Evolutionary conservation across 345 rosid species (phyloP).

Genomic region (Camelina sativa): DNA sequence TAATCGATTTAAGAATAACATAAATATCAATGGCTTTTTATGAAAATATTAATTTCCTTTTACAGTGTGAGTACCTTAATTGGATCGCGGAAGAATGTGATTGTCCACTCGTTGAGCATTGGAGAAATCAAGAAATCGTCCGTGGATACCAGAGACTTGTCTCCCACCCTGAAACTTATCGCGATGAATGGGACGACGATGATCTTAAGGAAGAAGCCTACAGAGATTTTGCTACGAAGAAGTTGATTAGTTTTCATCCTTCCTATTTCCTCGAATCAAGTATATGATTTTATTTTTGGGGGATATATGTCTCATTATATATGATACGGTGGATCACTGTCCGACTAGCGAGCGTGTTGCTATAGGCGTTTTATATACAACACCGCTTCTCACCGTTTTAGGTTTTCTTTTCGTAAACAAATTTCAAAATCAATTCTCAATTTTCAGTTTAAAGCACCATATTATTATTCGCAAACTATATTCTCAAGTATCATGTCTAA

Average conservation of each 20-base stretch:
- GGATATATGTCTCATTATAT: not conserved
- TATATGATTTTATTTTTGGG: not conserved
- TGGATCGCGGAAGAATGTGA: conserved; percentile 49
- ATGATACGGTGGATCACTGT: no score
- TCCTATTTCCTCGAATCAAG: not conserved
- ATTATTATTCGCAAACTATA: no score
- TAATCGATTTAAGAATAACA: no score
- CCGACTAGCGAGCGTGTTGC: no score
- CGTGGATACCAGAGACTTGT: conserved; percentile 3
- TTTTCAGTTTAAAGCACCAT: no score
- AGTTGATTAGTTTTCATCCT: conserved; percentile 20
- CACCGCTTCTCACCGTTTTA: no score
- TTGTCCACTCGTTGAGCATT: conserved; percentile 46
- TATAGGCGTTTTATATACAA: no score
- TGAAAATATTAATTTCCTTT: no score
- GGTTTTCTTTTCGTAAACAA: no score
- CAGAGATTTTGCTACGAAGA: conserved; percentile 47
- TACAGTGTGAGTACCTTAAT: conserved; percentile 47
- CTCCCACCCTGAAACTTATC: conserved; percentile 47
- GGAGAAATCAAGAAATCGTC: conserved; percentile 53
- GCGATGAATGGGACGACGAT: conserved; percentile 64
- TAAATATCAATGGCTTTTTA: no score
- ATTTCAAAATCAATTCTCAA: no score
- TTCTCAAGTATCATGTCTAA: no score
- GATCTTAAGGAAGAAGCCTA: conserved; percentile 50